Percentiles rank a stretch among this genome's conserved stretches.
Evolutionary conservation across 768 basidiomycete species (phyloP).

Genomic region (Tricholoma flavovirens): DNA sequence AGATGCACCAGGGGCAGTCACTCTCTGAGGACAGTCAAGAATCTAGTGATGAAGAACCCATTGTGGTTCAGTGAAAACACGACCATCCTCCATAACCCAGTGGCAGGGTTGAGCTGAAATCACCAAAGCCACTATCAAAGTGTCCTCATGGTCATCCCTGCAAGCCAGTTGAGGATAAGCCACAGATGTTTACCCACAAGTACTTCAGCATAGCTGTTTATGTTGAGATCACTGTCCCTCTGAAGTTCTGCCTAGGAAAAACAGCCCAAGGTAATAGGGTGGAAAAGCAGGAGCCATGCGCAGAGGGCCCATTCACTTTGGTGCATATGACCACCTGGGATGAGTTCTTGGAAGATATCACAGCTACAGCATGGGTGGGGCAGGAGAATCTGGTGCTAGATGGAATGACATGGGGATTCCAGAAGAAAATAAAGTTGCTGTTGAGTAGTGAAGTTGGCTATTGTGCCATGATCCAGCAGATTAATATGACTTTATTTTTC

Average conservation of each 20-base stretch:
- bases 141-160: background rate
- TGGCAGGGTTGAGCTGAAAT: background rate
- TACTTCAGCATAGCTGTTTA: background rate
- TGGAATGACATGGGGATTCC: background rate
- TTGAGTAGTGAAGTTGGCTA: background rate
- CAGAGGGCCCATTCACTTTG: background rate
- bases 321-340: background rate
- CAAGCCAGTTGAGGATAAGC: background rate
- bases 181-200: background rate
- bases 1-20: background rate
- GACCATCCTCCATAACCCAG: background rate
- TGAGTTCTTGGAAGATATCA: background rate
- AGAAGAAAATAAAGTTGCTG: background rate
- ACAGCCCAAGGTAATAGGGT: background rate
- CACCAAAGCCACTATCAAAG: background rate
- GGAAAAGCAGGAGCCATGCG: background rate
- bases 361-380: background rate
- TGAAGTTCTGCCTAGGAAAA: background rate
- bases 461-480: background rate
- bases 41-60: background rate
- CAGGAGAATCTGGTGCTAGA: background rate
- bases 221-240: background rate
- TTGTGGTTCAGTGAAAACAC: background rate
- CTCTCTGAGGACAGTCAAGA: background rate
- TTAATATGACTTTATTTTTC: too few species aligned